phyloP scores from a whole-genome alignment of 805 yeast species.

The Ogataea chonburiensis region DNA sequence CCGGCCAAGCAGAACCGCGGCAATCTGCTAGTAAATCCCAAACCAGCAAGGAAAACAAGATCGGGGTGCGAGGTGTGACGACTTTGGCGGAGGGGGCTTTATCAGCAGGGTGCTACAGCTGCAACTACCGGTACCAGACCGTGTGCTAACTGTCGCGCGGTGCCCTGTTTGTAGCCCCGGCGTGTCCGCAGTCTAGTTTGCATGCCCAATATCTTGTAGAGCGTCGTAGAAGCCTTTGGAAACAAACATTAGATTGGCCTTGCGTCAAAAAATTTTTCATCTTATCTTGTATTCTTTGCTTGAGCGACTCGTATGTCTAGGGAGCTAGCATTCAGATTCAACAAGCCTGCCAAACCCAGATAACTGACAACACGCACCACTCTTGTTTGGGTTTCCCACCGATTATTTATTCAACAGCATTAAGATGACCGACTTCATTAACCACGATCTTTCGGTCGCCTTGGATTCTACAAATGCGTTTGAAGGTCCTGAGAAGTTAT shows the following conservation, averaged over 20 bases:
- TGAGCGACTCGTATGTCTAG: constrained; percentile 25
- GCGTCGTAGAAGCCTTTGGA: too few relatives aligned
- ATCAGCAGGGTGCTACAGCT: too few relatives aligned
- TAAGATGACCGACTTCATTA: constrained; percentile 43
- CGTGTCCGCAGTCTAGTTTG: too few relatives aligned
- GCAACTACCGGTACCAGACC: too few relatives aligned
- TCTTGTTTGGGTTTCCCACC: constrained; percentile 22
- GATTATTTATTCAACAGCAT: constrained; percentile 7
- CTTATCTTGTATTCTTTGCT: constrained; percentile 2
- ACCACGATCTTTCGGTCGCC: constrained; percentile 73
- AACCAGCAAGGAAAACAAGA: constrained; percentile 2
- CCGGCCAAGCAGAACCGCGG: constrained; percentile 14
- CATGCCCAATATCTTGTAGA: too few relatives aligned
- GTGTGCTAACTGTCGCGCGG: too few relatives aligned
- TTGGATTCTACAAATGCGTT: constrained; percentile 90
- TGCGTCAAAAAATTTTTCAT: constrained; percentile 10
- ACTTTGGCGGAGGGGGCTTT: neutral
- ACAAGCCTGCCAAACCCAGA: constrained; percentile 36
- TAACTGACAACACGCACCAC: constrained; percentile 19
- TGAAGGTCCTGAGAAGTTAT: constrained; percentile 94
- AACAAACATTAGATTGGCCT: too few relatives aligned
- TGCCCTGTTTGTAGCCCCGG: too few relatives aligned
- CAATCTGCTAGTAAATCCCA: constrained; percentile 12
- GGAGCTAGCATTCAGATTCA: constrained; percentile 32
- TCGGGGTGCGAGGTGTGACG: constrained; percentile 12